phyloP scores from a whole-genome alignment of 192 early-diverging fungal species.

The Phlyctochytrium arcticum region DNA sequence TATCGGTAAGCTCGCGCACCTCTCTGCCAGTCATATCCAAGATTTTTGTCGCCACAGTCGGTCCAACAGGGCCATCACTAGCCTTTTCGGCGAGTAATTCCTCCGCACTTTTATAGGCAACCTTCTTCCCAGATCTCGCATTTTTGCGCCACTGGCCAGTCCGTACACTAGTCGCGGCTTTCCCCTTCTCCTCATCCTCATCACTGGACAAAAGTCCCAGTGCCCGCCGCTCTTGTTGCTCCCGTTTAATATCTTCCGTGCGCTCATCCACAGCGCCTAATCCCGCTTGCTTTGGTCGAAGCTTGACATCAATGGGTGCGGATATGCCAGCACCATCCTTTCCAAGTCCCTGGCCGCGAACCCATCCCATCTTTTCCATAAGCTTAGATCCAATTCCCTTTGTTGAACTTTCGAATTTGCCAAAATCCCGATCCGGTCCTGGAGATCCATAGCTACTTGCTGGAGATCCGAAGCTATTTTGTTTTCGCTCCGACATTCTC shows the following conservation, averaged over 20 bases:
- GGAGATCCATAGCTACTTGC: not conserved
- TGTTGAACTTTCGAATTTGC: conserved; percentile 69
- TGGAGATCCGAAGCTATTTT: not conserved
- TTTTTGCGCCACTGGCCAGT: conserved; percentile 39
- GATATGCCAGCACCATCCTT: conserved; percentile 79
- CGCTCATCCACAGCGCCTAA: conserved; percentile 82
- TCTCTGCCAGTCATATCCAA: conserved; percentile 80
- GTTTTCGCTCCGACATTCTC: no score
- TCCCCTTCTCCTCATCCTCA: conserved; percentile 25
- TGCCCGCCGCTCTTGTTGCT: conserved; percentile 33
- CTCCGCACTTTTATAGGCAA: conserved; percentile 69
- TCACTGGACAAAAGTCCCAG: conserved; percentile 46
- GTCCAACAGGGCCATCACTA: conserved; percentile 14
- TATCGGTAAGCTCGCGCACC: conserved; percentile 35
- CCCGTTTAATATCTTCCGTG: conserved; percentile 59
- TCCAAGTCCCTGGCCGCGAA: conserved; percentile 85
- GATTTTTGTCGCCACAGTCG: conserved; percentile 59
- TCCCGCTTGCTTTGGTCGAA: conserved; percentile 75
- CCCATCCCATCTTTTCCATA: conserved; percentile 90
- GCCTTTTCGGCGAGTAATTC: conserved; percentile 63
- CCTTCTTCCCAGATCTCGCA: conserved; percentile 50
- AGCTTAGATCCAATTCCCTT: conserved; percentile 76
- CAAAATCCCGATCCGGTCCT: conserved; percentile 66
- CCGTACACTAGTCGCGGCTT: conserved; percentile 11
- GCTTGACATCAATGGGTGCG: conserved; percentile 85